phyloP scores from a whole-genome alignment of 345 rosid species.

The Syzygium jambos region DNA sequence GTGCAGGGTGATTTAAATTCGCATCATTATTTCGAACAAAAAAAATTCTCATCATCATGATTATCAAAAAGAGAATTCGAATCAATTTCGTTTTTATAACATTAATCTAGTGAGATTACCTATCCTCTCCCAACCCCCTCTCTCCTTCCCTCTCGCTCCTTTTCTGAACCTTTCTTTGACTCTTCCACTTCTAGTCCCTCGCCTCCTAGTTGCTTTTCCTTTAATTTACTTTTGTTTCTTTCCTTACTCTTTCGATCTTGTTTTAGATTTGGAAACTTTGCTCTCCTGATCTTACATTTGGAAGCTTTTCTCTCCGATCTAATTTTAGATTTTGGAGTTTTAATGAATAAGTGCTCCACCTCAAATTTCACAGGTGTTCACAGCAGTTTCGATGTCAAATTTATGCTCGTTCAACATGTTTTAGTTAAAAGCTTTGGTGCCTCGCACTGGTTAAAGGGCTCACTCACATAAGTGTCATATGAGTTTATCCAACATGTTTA shows the following conservation, averaged over 20 bases:
- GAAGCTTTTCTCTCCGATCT: neutral
- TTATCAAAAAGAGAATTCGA: neutral
- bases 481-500: neutral
- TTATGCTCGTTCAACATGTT: neutral
- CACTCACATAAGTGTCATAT: neutral
- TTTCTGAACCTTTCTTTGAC: neutral
- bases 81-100: neutral
- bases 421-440: neutral
- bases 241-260: neutral
- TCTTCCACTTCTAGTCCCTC: neutral
- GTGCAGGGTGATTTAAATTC: neutral
- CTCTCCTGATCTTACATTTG: neutral
- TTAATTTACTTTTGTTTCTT: neutral
- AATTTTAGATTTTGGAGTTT: neutral
- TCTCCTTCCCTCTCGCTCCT: neutral
- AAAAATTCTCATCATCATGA: neutral
- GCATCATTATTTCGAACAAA: too few species aligned
- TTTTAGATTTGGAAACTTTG: neutral
- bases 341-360: neutral
- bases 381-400: fast-evolving
- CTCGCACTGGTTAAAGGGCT: neutral
- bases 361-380: neutral
- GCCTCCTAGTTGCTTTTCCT: neutral
- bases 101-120: neutral
- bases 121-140: too few species aligned